Conservation (phyloP, 2,329 filamentous ascomycete genomes). For the Fusarium begoniae region DNA sequence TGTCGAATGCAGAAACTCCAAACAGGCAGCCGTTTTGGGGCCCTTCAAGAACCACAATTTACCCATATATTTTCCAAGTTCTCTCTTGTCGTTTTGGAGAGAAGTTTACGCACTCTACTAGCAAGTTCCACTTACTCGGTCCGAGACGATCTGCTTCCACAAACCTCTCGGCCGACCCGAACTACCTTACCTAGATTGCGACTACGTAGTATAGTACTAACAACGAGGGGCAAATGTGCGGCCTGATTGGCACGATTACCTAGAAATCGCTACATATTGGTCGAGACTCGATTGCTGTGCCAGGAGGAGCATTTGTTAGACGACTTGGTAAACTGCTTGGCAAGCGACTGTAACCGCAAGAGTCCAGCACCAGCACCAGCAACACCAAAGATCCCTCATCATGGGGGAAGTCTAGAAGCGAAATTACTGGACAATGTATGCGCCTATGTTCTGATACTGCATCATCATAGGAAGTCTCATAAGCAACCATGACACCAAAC, state of each 20-base stretch:
- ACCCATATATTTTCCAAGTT: conserved; percentile 1
- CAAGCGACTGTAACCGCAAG: not conserved
- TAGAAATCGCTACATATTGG: not conserved
- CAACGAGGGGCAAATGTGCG: conserved; percentile 9
- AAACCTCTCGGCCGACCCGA: conserved; percentile 11
- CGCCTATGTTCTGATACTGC: not conserved
- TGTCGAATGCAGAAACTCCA: conserved; percentile 27
- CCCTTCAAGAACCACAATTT: conserved; percentile 15
- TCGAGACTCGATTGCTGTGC: conserved; percentile 2
- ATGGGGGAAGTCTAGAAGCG: not conserved
- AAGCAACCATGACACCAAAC: not conserved
- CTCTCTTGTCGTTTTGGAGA: conserved; percentile 13
- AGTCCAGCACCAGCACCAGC: not conserved
- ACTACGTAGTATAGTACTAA: not conserved
- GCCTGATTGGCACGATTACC: conserved; percentile 12
- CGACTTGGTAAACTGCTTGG: not conserved
- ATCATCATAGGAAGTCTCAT: not conserved
- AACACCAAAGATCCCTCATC: not conserved
- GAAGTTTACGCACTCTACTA: not conserved
- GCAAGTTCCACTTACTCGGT: conserved; percentile 19
- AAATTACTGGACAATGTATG: not conserved
- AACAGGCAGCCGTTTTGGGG: conserved; percentile 19
- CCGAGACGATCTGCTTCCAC: conserved; percentile 14
- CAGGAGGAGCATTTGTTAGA: not conserved
- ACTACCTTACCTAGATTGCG: not conserved